phyloP scores from a whole-genome alignment of 2,329 filamentous ascomycete species.

The Colletotrichum sp. region DNA sequence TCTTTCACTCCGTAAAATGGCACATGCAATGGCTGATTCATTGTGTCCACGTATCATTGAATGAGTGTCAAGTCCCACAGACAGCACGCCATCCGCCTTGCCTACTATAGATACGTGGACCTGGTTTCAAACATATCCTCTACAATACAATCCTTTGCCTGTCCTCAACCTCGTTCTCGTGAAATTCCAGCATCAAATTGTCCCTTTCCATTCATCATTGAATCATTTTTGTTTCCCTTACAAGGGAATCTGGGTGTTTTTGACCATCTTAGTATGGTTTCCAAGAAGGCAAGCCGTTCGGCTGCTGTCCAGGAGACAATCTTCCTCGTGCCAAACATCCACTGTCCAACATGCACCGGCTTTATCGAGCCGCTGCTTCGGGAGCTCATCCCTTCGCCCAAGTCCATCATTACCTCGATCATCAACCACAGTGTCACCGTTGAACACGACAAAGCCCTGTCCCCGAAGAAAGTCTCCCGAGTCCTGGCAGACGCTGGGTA shows the following conservation, averaged over 20 bases:
- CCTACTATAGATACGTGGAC: neutral
- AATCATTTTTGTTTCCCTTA: neutral
- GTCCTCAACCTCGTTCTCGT: neutral
- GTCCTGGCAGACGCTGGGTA: constrained; percentile 53
- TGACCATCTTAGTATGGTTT: neutral
- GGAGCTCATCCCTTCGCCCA: constrained; percentile 52
- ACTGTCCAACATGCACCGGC: constrained; percentile 78
- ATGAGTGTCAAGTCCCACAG: neutral
- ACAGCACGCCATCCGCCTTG: neutral
- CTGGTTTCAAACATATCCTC: neutral
- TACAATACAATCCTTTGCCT: no score
- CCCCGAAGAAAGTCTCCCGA: constrained; percentile 45
- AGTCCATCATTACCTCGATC: constrained; percentile 69
- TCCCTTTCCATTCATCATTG: fast-evolving
- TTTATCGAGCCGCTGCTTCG: constrained; percentile 66
- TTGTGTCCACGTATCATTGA: neutral
- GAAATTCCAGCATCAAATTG: neutral
- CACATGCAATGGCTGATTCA: neutral
- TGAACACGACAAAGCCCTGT: constrained; percentile 49
- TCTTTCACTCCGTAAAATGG: neutral
- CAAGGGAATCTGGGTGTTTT: neutral
- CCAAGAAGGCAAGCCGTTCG: neutral
- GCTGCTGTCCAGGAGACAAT: neutral
- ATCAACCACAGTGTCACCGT: constrained; percentile 72
- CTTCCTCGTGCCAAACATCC: constrained; percentile 73